These are phyloP conservation scores for Talaromyces sp. DNA, from an alignment of 2,329 filamentous ascomycete genomes.

Conservation along the genomic window DNA sequence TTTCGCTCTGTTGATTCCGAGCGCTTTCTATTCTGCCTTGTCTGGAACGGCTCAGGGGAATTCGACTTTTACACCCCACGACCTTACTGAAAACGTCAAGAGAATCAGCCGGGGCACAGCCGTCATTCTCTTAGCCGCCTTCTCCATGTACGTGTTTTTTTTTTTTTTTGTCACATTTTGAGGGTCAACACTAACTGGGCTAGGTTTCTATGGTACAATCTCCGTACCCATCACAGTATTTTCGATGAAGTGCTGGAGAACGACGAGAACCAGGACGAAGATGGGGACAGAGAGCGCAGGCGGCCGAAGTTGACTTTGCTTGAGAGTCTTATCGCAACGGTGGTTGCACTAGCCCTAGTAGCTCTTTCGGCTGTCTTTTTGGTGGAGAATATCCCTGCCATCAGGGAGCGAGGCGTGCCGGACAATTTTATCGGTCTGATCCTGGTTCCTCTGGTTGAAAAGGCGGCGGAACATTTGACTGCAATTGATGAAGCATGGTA, in stretches of 20 bases:
- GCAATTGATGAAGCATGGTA: constrained; percentile 82
- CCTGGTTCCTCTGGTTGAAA: constrained; percentile 74
- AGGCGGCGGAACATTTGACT: constrained; percentile 78
- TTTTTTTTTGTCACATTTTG: background rate
- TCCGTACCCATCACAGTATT: constrained; percentile 70
- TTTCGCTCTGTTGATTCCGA: constrained; percentile 44
- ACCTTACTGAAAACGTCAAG: constrained; percentile 51
- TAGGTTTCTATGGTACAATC: constrained; percentile 63
- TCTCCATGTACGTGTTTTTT: constrained; percentile 48
- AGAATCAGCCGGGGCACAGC: constrained; percentile 67
- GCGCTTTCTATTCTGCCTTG: constrained; percentile 43
- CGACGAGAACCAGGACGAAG: constrained; percentile 64
- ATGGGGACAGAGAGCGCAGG: constrained; percentile 54
- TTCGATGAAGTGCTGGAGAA: constrained; percentile 68
- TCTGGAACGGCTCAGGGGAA: constrained; percentile 38
- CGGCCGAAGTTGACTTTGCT: constrained; percentile 69
- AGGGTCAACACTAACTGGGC: background rate
- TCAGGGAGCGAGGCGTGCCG: constrained; percentile 46
- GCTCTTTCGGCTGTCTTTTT: constrained; percentile 69
- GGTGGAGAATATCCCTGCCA: constrained; percentile 64
- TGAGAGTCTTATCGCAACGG: constrained; percentile 64
- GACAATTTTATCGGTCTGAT: constrained; percentile 67
- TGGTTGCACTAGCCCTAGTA: constrained; percentile 59
- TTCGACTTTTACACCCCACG: constrained; percentile 18
- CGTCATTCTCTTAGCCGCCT: constrained; percentile 65